A percentile compares a stretch with the other conserved stretches of the same genome.
These are phyloP conservation scores for Puccinia triticina DNA, from an alignment of 1,284 basidiomycete genomes.

Conservation along the genomic window DNA sequence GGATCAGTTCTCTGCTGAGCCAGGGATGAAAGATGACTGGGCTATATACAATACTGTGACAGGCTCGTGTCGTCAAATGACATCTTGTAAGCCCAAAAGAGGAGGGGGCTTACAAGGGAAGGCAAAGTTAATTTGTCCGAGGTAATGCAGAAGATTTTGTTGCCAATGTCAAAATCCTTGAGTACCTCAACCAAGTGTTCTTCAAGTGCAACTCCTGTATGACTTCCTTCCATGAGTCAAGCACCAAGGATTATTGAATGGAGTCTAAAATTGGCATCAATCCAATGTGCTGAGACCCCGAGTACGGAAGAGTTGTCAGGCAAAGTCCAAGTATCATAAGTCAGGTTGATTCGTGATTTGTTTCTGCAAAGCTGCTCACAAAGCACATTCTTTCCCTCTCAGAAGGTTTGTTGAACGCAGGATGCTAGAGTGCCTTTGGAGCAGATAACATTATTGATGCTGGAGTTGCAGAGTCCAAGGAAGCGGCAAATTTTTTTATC, in stretches of 20 bases:
- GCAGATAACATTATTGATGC: neutral
- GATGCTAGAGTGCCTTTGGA: neutral
- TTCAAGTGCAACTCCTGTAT: neutral
- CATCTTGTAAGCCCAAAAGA: too few species aligned
- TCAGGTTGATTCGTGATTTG: neutral
- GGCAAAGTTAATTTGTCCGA: too few species aligned
- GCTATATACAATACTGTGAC: too few species aligned
- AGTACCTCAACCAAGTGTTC: neutral
- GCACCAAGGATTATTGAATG: neutral
- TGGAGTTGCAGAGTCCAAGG: neutral
- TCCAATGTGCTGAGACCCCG: too few species aligned
- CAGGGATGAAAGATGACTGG: too few species aligned
- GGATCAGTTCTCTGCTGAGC: too few species aligned
- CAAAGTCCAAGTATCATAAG: neutral
- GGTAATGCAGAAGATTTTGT: conserved; percentile 17
- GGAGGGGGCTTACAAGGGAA: too few species aligned
- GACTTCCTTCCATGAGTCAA: neutral
- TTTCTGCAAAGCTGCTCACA: neutral
- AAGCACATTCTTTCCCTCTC: neutral
- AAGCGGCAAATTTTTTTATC: neutral
- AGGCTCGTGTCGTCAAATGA: too few species aligned
- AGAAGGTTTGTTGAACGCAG: neutral
- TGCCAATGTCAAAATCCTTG: neutral
- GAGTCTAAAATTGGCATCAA: neutral
- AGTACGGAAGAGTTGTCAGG: neutral